These are phyloP conservation scores for Sarocladium brachiariae DNA, from an alignment of 2,329 filamentous ascomycete genomes.

Conservation along the genomic window DNA sequence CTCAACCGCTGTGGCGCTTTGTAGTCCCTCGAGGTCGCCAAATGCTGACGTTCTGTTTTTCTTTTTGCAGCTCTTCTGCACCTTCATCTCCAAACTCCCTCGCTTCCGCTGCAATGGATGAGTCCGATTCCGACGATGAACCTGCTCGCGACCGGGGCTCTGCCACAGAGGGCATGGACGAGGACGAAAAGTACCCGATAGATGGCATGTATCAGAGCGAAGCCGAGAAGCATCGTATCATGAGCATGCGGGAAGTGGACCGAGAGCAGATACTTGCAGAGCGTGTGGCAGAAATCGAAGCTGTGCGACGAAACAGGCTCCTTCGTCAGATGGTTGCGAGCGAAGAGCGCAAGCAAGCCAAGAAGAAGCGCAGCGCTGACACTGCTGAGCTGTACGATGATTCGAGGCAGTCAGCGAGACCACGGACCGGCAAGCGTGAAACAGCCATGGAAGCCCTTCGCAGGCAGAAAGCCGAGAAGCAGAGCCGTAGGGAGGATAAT, in stretches of 20 bases:
- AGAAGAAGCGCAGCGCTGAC: constrained; percentile 71
- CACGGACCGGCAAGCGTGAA: constrained; percentile 49
- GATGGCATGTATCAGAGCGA: constrained; percentile 77
- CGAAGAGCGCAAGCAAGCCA: constrained; percentile 45
- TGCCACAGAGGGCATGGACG: constrained; percentile 34
- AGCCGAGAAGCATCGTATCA: constrained; percentile 70
- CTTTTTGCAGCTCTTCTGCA: constrained; percentile 3
- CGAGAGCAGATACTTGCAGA: constrained; percentile 87
- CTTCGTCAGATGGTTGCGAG: constrained; percentile 72
- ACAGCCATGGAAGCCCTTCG: constrained; percentile 66
- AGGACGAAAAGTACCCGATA: constrained; percentile 68
- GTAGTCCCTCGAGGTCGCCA: not conserved
- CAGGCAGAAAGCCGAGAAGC: constrained; percentile 56
- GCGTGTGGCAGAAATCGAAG: constrained; percentile 75
- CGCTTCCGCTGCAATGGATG: constrained; percentile 82
- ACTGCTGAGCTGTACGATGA: constrained; percentile 74
- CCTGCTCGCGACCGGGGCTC: constrained; percentile 28
- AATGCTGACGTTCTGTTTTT: too few relatives aligned
- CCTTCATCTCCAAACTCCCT: constrained; percentile 61
- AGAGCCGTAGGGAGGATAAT: constrained; percentile 41
- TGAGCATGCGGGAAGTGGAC: constrained; percentile 82
- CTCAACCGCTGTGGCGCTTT: not conserved
- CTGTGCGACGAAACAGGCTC: constrained; percentile 72
- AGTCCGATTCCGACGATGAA: constrained; percentile 62
- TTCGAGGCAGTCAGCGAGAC: constrained; percentile 62